Evolutionary conservation across 352 stramenopile genomes (phyloP), one percentile per base, ranked within the genome.

Genomic region (Pythium monospermum): DNA sequence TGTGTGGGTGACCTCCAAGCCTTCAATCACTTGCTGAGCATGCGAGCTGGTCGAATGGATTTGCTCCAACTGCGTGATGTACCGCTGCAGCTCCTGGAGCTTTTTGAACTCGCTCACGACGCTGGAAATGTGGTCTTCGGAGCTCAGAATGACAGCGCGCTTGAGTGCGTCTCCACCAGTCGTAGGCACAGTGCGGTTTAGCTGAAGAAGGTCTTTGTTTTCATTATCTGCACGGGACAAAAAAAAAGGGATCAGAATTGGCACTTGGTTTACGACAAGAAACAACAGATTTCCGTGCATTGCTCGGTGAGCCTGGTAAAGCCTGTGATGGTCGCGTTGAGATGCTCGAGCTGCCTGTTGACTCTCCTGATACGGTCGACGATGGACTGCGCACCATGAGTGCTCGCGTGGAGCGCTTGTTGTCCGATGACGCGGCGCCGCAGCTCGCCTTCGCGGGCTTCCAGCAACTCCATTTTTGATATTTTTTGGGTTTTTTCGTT

Each of bases 81-180:
- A 68, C 26, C 47, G 25, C 40, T 70, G 59, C 19, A 85, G 63
- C 37, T 83, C 68, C 33, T 76, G 56, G 27, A 88, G 63, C 25
- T 71, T 65, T 23, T 67, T 59, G 19, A 85, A 63, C 22, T 81
- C 63, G 28, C 36, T 39, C 31, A 69, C 63, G 11, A 73, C 51
- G 6, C 56, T 39, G 35, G 75, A 43, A 13, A 85, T 49, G 35
- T 65, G 70, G 22, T 75, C 62, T 16, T 71, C 53, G 0, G 73
- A 85, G 47, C 65, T 85, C 32, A 88, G 42, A 53, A 88, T 79
- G 26, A 75, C 59, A 10, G 76, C 76, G 41, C 76, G 71, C 50
- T 88, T 76, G 47, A 88, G 63, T 45, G 81, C 69, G 22, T 85
- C 68, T 1, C 68, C 60, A 0, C 53, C 18, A 1, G 18, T 5